phyloP scores from a whole-genome alignment of 176 grass and related monocot genomes.

The Eragrostis nindensis region DNA sequence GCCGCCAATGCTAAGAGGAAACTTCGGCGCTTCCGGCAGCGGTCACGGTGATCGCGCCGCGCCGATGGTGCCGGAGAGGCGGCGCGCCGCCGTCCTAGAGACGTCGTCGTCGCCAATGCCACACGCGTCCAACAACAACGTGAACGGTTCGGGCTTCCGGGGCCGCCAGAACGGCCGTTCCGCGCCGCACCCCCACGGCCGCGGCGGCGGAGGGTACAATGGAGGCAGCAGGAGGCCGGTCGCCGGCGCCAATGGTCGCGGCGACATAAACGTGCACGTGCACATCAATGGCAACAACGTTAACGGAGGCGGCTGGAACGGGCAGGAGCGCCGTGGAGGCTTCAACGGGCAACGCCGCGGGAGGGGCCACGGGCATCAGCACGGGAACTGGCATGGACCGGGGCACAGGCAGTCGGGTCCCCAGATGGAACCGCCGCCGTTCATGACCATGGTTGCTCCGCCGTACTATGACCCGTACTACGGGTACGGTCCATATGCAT shows the following conservation, averaged over 20 bases:
- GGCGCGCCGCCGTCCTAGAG: no score
- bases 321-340: background rate
- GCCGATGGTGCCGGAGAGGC: background rate
- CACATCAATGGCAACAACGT: background rate
- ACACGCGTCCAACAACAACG: background rate
- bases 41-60: background rate
- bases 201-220: background rate
- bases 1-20: background rate
- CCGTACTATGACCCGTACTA: background rate
- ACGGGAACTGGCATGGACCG: background rate
- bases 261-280: background rate
- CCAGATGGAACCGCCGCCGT: background rate
- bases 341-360: background rate
- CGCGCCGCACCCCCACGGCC: background rate
- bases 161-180: background rate
- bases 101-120: background rate
- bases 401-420: background rate
- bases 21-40: background rate
- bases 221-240: background rate
- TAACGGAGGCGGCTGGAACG: background rate
- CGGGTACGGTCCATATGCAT: background rate
- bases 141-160: no score
- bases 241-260: background rate
- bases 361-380: background rate
- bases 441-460: background rate